These are phyloP conservation scores for Klebsormidium nitens DNA, from an alignment of 139 green algal species.

Conservation along the genomic window DNA sequence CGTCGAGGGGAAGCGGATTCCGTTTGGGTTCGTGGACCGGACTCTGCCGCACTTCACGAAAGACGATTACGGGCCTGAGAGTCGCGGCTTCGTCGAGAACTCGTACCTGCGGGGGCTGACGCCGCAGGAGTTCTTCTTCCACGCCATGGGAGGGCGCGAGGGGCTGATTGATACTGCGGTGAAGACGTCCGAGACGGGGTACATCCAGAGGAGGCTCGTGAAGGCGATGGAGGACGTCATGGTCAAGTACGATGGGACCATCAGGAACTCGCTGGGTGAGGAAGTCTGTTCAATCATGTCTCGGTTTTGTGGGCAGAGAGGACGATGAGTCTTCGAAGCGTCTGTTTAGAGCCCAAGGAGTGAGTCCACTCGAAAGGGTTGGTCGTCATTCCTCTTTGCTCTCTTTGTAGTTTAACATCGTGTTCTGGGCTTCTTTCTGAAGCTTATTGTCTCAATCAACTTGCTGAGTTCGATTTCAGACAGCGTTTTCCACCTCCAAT, in stretches of 20 bases:
- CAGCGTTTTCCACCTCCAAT: no score
- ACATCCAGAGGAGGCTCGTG: constrained; percentile 74
- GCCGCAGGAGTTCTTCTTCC: constrained; percentile 99
- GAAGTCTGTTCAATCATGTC: no score
- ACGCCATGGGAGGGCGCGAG: constrained; percentile 98
- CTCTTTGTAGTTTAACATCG: not conserved
- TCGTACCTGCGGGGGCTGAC: constrained; percentile 93
- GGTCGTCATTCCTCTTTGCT: not conserved
- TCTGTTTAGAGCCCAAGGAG: no score
- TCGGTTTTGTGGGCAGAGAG: no score
- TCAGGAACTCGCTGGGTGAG: constrained; percentile 80
- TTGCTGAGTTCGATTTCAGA: no score
- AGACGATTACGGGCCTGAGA: constrained; percentile 94
- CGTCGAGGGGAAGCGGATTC: constrained; percentile 98
- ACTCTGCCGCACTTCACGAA: constrained; percentile 96
- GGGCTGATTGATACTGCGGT: constrained; percentile 99
- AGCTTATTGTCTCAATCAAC: no score
- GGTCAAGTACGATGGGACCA: constrained; percentile 92
- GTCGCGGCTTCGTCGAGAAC: constrained; percentile 96
- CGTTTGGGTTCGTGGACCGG: constrained; percentile 86
- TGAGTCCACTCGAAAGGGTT: not conserved
- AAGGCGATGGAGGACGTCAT: constrained; percentile 99
- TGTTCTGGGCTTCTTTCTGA: not conserved
- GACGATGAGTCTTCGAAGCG: no score
- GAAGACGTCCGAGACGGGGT: constrained; percentile 89